Base-by-base conservation (phyloP, 495 filamentous ascomycete genomes). In the Patellaria atrata region DNA sequence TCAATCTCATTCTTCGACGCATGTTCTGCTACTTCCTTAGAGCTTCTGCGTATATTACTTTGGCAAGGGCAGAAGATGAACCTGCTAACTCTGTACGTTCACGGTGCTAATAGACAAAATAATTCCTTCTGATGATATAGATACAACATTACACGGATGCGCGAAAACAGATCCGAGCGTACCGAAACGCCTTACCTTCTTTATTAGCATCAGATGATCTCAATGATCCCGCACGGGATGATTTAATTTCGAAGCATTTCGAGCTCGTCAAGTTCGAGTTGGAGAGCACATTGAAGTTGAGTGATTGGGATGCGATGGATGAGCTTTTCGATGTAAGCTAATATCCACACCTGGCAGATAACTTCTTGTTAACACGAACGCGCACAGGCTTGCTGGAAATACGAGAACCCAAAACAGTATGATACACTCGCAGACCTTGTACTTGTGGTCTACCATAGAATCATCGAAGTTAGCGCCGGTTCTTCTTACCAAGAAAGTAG, bases 11-110 rank as follows among this genome's bases (percentile, higher is more conserved):
- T 3, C 58, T 77, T 12, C 73, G 75, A 17, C 58, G 56, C 20
- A 58, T 83, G 36, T 71, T 78, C 33, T 81, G 77, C 46, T 54
- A 77, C 35, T 89, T 85, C 47, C 63, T 87, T 40, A 59, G 65
- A 20, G 64, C 66, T 17, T 70, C 68, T n/a, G 62, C 68, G 2
- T 54, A 69, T 2, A 57, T 75, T 16, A 62, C 70, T 0, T 50
- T 79, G 2, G 80, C 78, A 5, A 64, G 83, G 17, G 60, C 65
- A 0, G 70, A 80, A 49, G 74, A 79, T 37, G 63, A 69, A 14
- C 48, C 70, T 9, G 67, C 75, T 30, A 47, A 54, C n/a, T 43
- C 26, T 14, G 45, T 45, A 36, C 25, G 45, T 27, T 25, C 11
- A 43, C n/a, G 34, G 18, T 22, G 13, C 13, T 18, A 54, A 41